Conservation (phyloP, 805 yeast genomes). For the Yarrowia osloensis region DNA sequence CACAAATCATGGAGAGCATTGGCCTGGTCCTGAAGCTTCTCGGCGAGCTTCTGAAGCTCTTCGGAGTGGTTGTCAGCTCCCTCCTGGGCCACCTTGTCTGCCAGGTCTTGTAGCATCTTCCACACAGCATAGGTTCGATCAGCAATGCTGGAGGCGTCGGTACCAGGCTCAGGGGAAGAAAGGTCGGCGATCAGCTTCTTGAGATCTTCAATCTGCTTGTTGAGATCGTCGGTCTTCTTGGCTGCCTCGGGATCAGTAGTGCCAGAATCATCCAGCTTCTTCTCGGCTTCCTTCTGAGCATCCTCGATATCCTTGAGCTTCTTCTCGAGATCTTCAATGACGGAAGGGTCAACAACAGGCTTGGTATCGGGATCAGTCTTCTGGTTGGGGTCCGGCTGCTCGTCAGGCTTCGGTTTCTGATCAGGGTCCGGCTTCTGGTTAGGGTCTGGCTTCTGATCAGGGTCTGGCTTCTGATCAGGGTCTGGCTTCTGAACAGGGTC, state of each 20-base stretch:
- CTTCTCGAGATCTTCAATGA: not conserved
- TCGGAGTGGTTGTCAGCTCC: not conserved
- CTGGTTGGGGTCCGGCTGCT: too few relatives aligned
- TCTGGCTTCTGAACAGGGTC: not conserved
- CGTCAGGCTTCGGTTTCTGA: too few relatives aligned
- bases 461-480: not conserved
- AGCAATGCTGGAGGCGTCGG: not conserved
- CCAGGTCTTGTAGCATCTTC: not conserved
- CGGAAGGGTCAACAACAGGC: too few relatives aligned
- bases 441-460: too few relatives aligned
- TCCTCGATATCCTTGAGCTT: not conserved
- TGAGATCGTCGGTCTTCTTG: not conserved
- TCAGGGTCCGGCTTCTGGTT: too few relatives aligned
- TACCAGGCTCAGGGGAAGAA: not conserved
- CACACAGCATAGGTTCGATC: not conserved
- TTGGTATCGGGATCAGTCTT: not conserved
- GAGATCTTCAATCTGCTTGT: not conserved
- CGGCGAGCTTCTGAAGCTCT: not conserved
- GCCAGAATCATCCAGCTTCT: not conserved
- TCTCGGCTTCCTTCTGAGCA: not conserved
- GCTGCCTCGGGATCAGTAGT: too few relatives aligned
- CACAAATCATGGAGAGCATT: not conserved
- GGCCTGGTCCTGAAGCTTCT: not conserved
- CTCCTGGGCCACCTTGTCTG: not conserved
- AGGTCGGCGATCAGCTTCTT: not conserved